Evolutionary conservation across 768 basidiomycete species (phyloP).

Genomic region (Leccinum obscurum): DNA sequence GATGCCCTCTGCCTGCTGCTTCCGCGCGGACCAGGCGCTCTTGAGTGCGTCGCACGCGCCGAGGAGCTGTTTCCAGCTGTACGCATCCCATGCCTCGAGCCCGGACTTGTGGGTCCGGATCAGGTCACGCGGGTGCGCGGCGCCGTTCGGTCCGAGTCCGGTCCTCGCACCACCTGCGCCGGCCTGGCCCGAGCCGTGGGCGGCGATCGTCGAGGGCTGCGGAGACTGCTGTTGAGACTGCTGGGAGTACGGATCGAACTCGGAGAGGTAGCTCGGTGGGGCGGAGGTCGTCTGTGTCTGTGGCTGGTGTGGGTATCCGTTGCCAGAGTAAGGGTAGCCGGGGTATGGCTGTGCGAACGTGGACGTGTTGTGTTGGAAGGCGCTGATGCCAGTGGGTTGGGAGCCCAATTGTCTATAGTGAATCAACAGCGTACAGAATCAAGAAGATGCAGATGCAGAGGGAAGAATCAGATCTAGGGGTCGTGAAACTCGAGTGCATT

Average conservation of each 20-base stretch:
- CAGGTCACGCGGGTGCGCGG: conserved; percentile 64
- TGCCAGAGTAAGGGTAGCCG: conserved; percentile 30
- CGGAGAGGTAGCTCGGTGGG: conserved; percentile 31
- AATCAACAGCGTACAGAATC: neutral
- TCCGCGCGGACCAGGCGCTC: conserved; percentile 61
- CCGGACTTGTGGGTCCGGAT: conserved; percentile 65
- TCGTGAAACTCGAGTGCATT: neutral
- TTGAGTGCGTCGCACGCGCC: conserved; percentile 63
- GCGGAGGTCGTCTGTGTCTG: conserved; percentile 16
- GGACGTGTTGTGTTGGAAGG: conserved; percentile 49
- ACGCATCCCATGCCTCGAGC: conserved; percentile 70
- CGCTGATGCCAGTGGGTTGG: conserved; percentile 31
- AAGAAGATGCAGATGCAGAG: neutral
- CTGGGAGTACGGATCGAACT: conserved; percentile 43
- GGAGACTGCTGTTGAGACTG: conserved; percentile 1
- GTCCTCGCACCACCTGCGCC: neutral
- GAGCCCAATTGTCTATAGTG: conserved; percentile 27
- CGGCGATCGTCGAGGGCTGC: neutral
- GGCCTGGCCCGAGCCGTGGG: neutral
- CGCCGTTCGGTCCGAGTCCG: conserved; percentile 20
- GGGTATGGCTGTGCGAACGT: conserved; percentile 56
- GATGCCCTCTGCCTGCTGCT: conserved; percentile 52
- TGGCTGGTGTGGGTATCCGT: conserved; percentile 22
- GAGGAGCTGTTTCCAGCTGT: conserved; percentile 72
- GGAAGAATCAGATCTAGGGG: conserved; percentile 4